Conservation (phyloP, 2,329 filamentous ascomycete genomes). For the Pseudocercospora vitis region DNA sequence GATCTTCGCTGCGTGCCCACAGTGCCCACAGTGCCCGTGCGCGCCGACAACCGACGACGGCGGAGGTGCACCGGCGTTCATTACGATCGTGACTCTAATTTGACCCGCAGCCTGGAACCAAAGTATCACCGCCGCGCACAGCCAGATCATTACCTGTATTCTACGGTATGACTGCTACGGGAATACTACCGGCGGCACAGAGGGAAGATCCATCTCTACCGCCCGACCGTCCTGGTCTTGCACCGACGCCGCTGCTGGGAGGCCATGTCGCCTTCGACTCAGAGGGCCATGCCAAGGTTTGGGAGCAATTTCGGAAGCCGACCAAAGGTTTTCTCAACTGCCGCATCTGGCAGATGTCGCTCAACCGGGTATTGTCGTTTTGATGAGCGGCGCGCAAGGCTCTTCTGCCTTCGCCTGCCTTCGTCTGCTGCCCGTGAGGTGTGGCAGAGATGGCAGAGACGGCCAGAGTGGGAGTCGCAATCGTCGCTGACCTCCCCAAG, state of each 20-base stretch:
- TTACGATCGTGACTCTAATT: not conserved
- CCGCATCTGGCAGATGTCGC: constrained; percentile 2
- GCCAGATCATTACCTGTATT: not conserved
- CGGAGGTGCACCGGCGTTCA: not conserved
- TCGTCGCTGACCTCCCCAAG: not conserved
- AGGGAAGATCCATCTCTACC: not conserved
- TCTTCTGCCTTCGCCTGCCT: not conserved
- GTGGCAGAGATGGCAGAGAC: too few relatives aligned
- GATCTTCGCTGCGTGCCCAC: not conserved
- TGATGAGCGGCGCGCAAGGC: not conserved
- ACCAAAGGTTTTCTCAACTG: not conserved
- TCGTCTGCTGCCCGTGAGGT: too few relatives aligned
- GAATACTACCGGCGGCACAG: not conserved
- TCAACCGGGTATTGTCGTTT: not conserved
- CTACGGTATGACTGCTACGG: too few relatives aligned
- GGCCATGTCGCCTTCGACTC: not conserved
- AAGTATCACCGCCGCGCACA: not conserved
- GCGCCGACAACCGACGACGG: not conserved
- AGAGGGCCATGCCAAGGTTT: constrained; percentile 3
- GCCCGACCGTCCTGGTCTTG: not conserved
- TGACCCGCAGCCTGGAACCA: not conserved
- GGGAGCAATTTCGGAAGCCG: constrained; percentile 8
- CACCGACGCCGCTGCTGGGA: not conserved
- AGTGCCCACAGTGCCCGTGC: not conserved
- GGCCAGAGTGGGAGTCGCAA: not conserved